phyloP scores from a whole-genome alignment of 257 asterid genomes.

The Nyctanthes arbortristis region DNA sequence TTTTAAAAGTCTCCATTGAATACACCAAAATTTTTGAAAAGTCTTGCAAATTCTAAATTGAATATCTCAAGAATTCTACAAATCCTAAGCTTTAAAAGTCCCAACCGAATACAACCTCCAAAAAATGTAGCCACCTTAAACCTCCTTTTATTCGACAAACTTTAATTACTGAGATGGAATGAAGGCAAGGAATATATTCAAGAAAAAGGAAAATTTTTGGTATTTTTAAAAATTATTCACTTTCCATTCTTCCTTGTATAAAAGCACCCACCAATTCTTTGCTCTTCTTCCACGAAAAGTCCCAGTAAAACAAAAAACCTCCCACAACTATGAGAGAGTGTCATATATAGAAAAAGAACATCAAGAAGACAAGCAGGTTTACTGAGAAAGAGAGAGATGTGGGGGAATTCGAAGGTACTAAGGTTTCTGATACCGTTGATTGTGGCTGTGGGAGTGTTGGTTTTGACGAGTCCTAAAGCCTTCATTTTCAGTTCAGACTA shows the following conservation, averaged over 20 bases:
- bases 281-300: slow-evolving; percentile 44
- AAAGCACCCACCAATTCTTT: slow-evolving; percentile 27
- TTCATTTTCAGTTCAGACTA: background rate
- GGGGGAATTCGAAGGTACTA: slow-evolving; percentile 9
- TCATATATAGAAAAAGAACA: background rate
- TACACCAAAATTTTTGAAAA: no score
- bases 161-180: no score
- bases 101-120: no score
- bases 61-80: no score
- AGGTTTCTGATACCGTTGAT: slow-evolving; percentile 31
- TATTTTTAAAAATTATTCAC: slow-evolving; percentile 13
- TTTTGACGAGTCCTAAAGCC: slow-evolving; percentile 17
- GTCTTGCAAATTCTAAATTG: no score
- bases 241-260: slow-evolving; percentile 21
- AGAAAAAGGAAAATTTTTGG: slow-evolving; percentile 11
- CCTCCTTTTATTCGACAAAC: no score
- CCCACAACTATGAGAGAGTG: background rate
- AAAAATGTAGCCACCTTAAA: no score
- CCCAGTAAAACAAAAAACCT: background rate
- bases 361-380: background rate
- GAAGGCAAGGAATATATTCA: slow-evolving; percentile 22
- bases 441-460: slow-evolving; percentile 21
- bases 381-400: background rate
- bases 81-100: no score
- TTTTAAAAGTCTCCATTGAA: no score